Percentiles rank a stretch among this genome's conserved stretches.
Conservation (phyloP, 345 rosid species). For the Gossypium arboreum region DNA sequence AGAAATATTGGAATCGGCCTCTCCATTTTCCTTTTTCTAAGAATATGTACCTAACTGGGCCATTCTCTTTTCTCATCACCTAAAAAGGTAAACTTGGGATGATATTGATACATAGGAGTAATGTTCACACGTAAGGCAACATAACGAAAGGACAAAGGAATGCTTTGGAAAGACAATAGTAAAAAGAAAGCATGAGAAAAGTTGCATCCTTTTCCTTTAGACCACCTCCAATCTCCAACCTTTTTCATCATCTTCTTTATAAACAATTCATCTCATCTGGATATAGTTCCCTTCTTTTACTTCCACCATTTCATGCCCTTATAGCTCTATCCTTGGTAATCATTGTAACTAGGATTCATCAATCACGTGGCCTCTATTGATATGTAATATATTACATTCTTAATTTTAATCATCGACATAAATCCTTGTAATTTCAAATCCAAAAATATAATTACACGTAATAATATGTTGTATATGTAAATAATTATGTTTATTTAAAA, state of each 20-base stretch:
- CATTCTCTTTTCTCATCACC: not conserved
- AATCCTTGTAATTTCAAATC: too few relatives aligned
- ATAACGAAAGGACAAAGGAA: not conserved
- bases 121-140: not conserved
- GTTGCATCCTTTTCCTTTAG: not conserved
- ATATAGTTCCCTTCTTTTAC: not conserved
- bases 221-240: not conserved
- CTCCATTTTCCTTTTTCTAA: not conserved
- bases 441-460: too few relatives aligned
- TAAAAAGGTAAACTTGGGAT: not conserved
- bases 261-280: not conserved
- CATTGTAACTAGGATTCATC: too few relatives aligned
- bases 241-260: not conserved
- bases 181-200: not conserved
- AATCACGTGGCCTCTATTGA: too few relatives aligned
- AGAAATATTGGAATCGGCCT: not conserved
- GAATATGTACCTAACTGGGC: not conserved
- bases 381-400: too few relatives aligned
- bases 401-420: too few relatives aligned
- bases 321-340: too few relatives aligned
- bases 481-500: too few relatives aligned
- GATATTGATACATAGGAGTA: not conserved
- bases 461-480: too few relatives aligned
- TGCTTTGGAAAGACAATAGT: slow-evolving; percentile 4
- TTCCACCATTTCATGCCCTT: too few relatives aligned